Conservation (phyloP, 2,329 filamentous ascomycete genomes). For the Penicillium sp. region DNA sequence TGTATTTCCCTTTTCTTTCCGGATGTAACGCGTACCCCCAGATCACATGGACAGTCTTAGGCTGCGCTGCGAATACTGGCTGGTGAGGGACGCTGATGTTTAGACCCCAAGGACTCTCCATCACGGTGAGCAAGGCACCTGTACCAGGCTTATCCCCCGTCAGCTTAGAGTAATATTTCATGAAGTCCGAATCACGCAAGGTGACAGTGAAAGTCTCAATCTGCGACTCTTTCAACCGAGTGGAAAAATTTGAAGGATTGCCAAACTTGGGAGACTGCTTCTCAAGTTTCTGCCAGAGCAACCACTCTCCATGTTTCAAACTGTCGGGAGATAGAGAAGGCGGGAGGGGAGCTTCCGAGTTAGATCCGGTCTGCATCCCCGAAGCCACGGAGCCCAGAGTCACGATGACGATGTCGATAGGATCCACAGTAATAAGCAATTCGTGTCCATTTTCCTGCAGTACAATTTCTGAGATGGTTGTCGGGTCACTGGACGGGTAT, state of each 20-base stretch:
- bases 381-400: constrained; percentile 1
- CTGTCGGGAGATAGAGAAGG: background rate
- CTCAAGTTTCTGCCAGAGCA: constrained; percentile 6
- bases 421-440: constrained; percentile 34
- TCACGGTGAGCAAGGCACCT: constrained; percentile 4
- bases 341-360: background rate
- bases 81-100: constrained; percentile 8
- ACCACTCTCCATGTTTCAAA: background rate
- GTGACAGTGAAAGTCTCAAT: constrained; percentile 11
- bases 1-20: background rate
- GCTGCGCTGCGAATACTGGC: constrained; percentile 8
- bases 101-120: constrained; percentile 7
- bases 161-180: background rate
- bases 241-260: constrained; percentile 2
- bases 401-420: constrained; percentile 46
- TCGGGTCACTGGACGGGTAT: constrained; percentile 31
- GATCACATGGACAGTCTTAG: background rate
- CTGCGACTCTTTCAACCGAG: background rate
- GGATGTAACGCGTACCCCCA: constrained; percentile 7
- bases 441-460: constrained; percentile 30
- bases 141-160: constrained; percentile 1
- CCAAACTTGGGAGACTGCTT: constrained; percentile 1
- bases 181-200: constrained; percentile 1
- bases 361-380: constrained; percentile 4
- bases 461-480: constrained; percentile 40